Percentiles rank a stretch among this genome's conserved stretches.
Conservation (phyloP, 2,329 filamentous ascomycete species). For the Cytospora schulzeri region DNA sequence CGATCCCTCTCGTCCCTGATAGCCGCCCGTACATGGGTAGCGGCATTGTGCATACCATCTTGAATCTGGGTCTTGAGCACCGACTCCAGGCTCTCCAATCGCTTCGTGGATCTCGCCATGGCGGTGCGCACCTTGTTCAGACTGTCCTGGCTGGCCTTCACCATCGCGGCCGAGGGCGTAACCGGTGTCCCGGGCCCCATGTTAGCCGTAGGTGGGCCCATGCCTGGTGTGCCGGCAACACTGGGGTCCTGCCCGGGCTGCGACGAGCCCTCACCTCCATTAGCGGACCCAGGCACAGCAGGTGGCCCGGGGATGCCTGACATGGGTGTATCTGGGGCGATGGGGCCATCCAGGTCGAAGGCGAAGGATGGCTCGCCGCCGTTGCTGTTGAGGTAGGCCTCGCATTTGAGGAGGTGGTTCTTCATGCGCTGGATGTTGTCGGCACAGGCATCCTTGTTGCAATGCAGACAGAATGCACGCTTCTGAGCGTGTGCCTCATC, state of each 20-base stretch:
- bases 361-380: constrained; percentile 22
- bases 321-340: constrained; percentile 16
- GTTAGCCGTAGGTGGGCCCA: constrained; percentile 5
- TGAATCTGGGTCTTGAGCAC: constrained; percentile 27
- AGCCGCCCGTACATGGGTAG: constrained; percentile 22
- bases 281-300: constrained; percentile 5
- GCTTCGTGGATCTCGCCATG: constrained; percentile 23
- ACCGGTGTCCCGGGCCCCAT: not conserved
- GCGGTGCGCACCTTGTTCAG: constrained; percentile 26
- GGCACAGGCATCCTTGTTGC: constrained; percentile 27
- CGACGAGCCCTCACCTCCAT: constrained; percentile 4
- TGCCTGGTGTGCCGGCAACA: constrained; percentile 10
- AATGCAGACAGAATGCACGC: constrained; percentile 26
- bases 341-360: constrained; percentile 23
- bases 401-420: constrained; percentile 24
- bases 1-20: constrained; percentile 24
- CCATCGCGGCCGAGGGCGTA: constrained; percentile 8
- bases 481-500: constrained; percentile 26
- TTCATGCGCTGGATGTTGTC: constrained; percentile 29
- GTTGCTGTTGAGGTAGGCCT: constrained; percentile 22
- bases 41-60: constrained; percentile 27
- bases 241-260: constrained; percentile 12
- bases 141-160: constrained; percentile 25
- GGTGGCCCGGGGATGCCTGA: constrained; percentile 4
- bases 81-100: constrained; percentile 24